phyloP scores from a whole-genome alignment of 2,329 filamentous ascomycete genomes.

The Exserohilum turcica region DNA sequence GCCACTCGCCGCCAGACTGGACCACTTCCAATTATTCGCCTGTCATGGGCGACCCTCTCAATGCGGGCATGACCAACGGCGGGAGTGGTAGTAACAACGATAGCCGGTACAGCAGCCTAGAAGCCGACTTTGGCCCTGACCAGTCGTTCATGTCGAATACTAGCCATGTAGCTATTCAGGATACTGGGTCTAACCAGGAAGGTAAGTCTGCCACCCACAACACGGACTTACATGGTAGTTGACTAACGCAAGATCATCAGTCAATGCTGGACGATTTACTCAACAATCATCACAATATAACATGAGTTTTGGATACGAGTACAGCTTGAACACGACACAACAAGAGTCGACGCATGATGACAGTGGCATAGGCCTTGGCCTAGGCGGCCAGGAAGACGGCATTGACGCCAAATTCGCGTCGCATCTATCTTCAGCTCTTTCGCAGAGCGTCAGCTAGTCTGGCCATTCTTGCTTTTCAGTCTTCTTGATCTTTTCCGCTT shows the following conservation, averaged over 20 bases:
- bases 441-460: slow-evolving; percentile 28
- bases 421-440: slow-evolving; percentile 30
- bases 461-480: slow-evolving; percentile 9
- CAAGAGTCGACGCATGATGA: slow-evolving; percentile 43
- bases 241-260: slow-evolving; percentile 45
- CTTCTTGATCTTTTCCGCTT: slow-evolving; percentile 9
- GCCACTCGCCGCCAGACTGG: slow-evolving; percentile 48
- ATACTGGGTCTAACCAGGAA: slow-evolving; percentile 30
- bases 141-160: slow-evolving; percentile 41
- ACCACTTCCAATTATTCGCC: slow-evolving; percentile 35
- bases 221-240: slow-evolving; percentile 27
- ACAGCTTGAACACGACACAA: slow-evolving; percentile 39
- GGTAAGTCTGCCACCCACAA: slow-evolving; percentile 33
- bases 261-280: slow-evolving; percentile 41
- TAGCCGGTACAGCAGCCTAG: slow-evolving; percentile 47
- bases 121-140: slow-evolving; percentile 43
- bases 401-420: slow-evolving; percentile 43
- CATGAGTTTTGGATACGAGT: slow-evolving; percentile 43
- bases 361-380: slow-evolving; percentile 43
- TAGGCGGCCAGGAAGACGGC: slow-evolving; percentile 42
- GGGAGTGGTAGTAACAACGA: slow-evolving; percentile 48
- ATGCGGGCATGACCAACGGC: slow-evolving; percentile 37
- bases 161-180: slow-evolving; percentile 32
- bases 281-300: slow-evolving; percentile 36
- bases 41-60: slow-evolving; percentile 38